phyloP scores from a whole-genome alignment of 805 yeast species.

The Lachancea thermotolerans region DNA sequence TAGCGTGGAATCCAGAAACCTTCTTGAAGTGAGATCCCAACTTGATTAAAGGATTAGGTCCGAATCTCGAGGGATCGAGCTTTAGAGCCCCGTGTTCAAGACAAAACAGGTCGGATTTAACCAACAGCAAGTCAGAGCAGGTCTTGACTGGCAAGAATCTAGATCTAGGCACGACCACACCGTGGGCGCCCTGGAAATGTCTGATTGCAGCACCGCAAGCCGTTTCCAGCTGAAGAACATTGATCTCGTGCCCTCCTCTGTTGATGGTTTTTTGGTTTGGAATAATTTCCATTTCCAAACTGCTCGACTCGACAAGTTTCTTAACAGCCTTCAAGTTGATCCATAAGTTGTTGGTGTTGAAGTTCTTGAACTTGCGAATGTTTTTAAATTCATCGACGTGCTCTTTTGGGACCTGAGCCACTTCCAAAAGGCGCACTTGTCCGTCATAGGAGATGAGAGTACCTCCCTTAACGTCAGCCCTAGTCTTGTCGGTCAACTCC shows the following conservation, averaged over 20 bases:
- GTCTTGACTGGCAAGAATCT: slow-evolving; percentile 98
- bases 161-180: slow-evolving; percentile 97
- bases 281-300: slow-evolving; percentile 85
- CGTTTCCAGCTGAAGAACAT: slow-evolving; percentile 92
- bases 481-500: slow-evolving; percentile 98
- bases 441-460: slow-evolving; percentile 95
- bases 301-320: slow-evolving; percentile 77
- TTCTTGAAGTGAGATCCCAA: slow-evolving; percentile 96
- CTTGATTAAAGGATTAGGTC: slow-evolving; percentile 88
- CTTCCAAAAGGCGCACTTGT: slow-evolving; percentile 86
- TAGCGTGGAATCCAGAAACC: slow-evolving; percentile 81
- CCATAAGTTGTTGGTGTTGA: slow-evolving; percentile 98
- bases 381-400: slow-evolving; percentile 97
- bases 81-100: slow-evolving; percentile 87
- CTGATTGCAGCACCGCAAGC: slow-evolving; percentile 99
- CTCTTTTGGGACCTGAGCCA: slow-evolving; percentile 97
- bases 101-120: slow-evolving; percentile 88
- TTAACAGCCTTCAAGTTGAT: slow-evolving; percentile 91
- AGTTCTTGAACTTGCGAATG: slow-evolving; percentile 95
- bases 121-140: slow-evolving; percentile 87
- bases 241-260: slow-evolving; percentile 67
- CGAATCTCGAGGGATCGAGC: slow-evolving; percentile 78
- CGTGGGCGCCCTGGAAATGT: slow-evolving; percentile 90
- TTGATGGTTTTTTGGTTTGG: slow-evolving; percentile 86
- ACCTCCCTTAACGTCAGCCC: slow-evolving; percentile 99